Evolutionary conservation across 495 filamentous ascomycete species (phyloP), one percentile per base, ranked within the genome.

Genomic region (Xylaria telfairii): DNA sequence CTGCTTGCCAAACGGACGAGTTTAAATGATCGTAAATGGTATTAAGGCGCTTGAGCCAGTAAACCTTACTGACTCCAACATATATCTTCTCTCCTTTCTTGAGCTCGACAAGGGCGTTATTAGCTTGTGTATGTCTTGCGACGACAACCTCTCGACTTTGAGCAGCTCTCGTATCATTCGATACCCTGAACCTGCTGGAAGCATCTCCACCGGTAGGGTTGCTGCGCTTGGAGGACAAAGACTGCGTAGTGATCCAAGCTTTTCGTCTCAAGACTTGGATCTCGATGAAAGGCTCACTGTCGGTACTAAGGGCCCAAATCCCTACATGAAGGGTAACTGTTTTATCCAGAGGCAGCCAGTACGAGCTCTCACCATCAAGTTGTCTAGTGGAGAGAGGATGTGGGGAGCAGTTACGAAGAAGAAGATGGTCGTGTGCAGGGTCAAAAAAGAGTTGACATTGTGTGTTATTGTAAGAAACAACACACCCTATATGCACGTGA

Each of bases 21-120:
- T 34, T 30, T n/a, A 10, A 12, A 0, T 37, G 9, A 0, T 53
- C 63, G 46, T 32, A 24, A 3, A 65, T 34, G 9, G 63, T 65
- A 7, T 30, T 32, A 12, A 65, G 63, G 28, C 30, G 63, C 4
- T 32, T 53, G 30, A 65, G 44, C 63, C 63, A 65, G 30, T 65
- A 65, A 0, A 30, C 8, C 9, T 65, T 51, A 1, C 30, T 8
- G 44, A 19, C 28, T 15, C 63, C 63, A 30, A 65, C 30, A 17
- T 4, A 28, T 3, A 65, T 65, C 19, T 1, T 17, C n/a, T 32
- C 30, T 2, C 46, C 63, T 13, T 26, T 10, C 4, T 53, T 2
- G 0, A 65, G 63, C 46, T 53, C 24, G 13, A 39, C 9, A 5
- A 65, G 63, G 15, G 63, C 26, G 9, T 65, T 49, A 8, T 39